Percentiles rank a stretch among this genome's conserved stretches.
Evolutionary conservation across 2,329 filamentous ascomycete species (phyloP).

Genomic region (Aspergillus carbonarius): DNA sequence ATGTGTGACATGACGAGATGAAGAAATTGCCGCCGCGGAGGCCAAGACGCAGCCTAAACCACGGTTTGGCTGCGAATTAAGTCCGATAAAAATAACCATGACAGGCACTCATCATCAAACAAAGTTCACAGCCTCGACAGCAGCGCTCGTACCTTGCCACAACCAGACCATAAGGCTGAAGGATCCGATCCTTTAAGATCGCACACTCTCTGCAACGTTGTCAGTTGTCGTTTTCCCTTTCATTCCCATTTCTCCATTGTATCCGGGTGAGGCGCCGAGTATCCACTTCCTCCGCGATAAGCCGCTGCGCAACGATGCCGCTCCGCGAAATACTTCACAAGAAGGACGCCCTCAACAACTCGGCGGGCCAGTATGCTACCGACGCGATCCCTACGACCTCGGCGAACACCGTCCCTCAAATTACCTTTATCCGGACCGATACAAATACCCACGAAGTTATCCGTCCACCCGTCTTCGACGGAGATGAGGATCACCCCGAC

Average conservation of each 20-base stretch:
- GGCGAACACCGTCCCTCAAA: slow-evolving; percentile 57
- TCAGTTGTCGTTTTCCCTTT: neutral
- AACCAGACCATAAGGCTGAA: slow-evolving; percentile 1
- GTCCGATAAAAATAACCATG: neutral
- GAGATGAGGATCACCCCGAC: slow-evolving; percentile 34
- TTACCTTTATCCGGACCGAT: slow-evolving; percentile 82
- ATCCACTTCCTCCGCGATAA: slow-evolving; percentile 11
- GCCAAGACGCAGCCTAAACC: neutral
- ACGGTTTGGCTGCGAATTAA: neutral
- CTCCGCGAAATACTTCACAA: slow-evolving; percentile 63
- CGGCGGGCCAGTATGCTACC: slow-evolving; percentile 38
- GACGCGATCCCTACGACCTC: slow-evolving; percentile 41
- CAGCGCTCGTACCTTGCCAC: slow-evolving; percentile 4
- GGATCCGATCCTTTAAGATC: neutral
- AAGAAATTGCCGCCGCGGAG: slow-evolving; percentile 4
- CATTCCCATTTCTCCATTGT: neutral
- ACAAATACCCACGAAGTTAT: slow-evolving; percentile 78
- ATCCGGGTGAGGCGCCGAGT: slow-evolving; percentile 1
- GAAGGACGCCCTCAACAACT: slow-evolving; percentile 54
- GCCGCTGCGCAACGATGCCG: slow-evolving; percentile 48
- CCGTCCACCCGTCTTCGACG: slow-evolving; percentile 61
- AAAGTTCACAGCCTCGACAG: slow-evolving; percentile 4
- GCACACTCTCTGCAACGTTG: neutral
- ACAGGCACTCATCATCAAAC: slow-evolving; percentile 6
- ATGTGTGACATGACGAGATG: slow-evolving; percentile 8